phyloP scores from a whole-genome alignment of 2,329 filamentous ascomycete species.

The Alternaria sp. region DNA sequence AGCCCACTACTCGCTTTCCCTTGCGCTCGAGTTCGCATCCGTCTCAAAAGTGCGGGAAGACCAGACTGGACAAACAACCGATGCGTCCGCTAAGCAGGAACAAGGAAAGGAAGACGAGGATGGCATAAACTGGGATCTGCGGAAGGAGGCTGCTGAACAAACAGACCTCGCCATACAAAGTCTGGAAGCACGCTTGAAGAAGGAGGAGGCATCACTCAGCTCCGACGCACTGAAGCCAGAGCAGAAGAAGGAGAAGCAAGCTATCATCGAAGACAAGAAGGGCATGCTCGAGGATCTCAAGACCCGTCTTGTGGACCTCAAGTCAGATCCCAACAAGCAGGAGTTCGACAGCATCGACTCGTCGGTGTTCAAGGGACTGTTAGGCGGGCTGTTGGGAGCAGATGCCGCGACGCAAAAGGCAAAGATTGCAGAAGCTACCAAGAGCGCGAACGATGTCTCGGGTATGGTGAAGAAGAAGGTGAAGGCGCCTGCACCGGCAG shows the following conservation, averaged over 20 bases:
- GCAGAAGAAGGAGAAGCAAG: slow-evolving; percentile 67
- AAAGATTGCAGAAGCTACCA: slow-evolving; percentile 73
- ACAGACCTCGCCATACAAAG: slow-evolving; percentile 77
- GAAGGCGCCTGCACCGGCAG: slow-evolving; percentile 53
- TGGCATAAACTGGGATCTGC: slow-evolving; percentile 70
- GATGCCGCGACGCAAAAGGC: slow-evolving; percentile 66
- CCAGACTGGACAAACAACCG: slow-evolving; percentile 49
- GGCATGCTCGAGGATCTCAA: slow-evolving; percentile 78
- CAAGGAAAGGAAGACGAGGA: slow-evolving; percentile 52
- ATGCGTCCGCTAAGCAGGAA: slow-evolving; percentile 34
- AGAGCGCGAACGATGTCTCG: slow-evolving; percentile 74
- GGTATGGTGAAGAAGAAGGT: slow-evolving; percentile 75
- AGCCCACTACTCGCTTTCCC: slow-evolving; percentile 93
- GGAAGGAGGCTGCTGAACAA: slow-evolving; percentile 73
- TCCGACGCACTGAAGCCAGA: slow-evolving; percentile 56
- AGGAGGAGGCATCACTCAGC: slow-evolving; percentile 70
- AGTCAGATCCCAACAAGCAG: slow-evolving; percentile 61
- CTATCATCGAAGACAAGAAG: slow-evolving; percentile 72
- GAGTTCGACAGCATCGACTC: slow-evolving; percentile 50
- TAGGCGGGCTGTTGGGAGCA: slow-evolving; percentile 69
- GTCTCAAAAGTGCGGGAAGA: slow-evolving; percentile 68
- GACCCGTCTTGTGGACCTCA: slow-evolving; percentile 70
- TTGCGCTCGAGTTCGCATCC: slow-evolving; percentile 92
- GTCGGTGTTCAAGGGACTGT: slow-evolving; percentile 63
- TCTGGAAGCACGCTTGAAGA: slow-evolving; percentile 72